These are phyloP conservation scores for Botrytis byssoidea DNA, from an alignment of 2,329 filamentous ascomycete genomes.

Conservation along the genomic window DNA sequence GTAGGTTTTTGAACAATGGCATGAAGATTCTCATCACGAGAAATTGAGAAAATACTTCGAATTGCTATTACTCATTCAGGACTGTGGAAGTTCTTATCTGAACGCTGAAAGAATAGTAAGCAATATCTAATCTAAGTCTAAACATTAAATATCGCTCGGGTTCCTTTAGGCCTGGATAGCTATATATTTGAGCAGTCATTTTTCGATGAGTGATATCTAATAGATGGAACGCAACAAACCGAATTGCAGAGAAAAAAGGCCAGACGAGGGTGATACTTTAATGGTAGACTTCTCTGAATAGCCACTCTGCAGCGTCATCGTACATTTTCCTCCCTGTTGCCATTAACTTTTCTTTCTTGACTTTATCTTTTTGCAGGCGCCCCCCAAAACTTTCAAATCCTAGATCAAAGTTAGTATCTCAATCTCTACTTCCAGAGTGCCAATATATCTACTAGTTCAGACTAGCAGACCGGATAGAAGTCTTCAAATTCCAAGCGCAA, in stretches of 20 bases:
- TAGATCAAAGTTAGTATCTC: background rate
- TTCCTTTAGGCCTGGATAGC: background rate
- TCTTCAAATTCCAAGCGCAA: background rate
- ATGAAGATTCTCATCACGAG: background rate
- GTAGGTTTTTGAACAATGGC: background rate
- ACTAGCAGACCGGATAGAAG: background rate
- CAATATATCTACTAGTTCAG: background rate
- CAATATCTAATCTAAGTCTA: background rate
- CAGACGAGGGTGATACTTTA: background rate
- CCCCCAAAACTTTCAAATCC: conserved; percentile 3
- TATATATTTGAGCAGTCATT: background rate
- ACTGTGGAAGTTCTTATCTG: background rate
- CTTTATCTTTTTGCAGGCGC: background rate
- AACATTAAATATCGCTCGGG: background rate
- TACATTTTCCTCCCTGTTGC: conserved; percentile 12
- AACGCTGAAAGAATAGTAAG: background rate
- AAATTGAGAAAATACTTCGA: background rate
- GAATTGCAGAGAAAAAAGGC: too few species aligned
- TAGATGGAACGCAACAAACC: background rate
- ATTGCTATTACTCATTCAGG: background rate
- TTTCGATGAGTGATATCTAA: background rate
- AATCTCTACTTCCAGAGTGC: background rate
- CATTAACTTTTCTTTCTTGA: background rate
- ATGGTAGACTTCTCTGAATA: conserved; percentile 17
- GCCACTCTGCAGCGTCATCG: conserved; percentile 17